phyloP scores from a whole-genome alignment of 169 alveolate species.

The Plasmodium yoelii region DNA sequence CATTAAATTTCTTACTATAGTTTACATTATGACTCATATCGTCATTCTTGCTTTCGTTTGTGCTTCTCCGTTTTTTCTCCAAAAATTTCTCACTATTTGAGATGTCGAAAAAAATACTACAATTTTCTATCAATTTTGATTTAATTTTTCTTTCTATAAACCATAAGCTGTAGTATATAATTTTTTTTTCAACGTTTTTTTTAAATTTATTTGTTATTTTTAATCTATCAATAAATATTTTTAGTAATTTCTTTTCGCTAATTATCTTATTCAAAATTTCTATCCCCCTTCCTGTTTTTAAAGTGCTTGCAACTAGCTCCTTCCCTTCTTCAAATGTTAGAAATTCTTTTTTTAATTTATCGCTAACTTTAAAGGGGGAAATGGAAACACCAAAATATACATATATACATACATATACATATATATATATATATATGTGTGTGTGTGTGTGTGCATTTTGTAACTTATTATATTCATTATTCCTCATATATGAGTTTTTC shows the following conservation, averaged over 20 bases:
- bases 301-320: constrained; percentile 36
- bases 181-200: background rate
- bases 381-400: background rate
- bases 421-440: background rate
- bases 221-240: constrained; percentile 14
- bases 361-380: constrained; percentile 11
- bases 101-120: background rate
- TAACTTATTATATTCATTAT: too few species aligned
- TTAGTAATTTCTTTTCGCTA: constrained; percentile 12
- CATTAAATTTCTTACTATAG: too few species aligned
- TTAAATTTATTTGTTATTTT: constrained; percentile 7
- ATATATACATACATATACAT: too few species aligned
- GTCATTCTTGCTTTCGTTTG: background rate
- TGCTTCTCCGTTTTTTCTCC: background rate
- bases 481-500: too few species aligned
- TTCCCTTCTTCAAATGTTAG: constrained; percentile 71
- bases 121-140: background rate
- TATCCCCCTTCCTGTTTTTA: constrained; percentile 66
- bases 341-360: constrained; percentile 17
- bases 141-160: constrained; percentile 14
- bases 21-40: background rate
- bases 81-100: background rate
- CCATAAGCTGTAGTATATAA: background rate
- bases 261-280: constrained; percentile 55
- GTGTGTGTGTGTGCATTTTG: background rate